These are phyloP conservation scores for Verbena officinalis DNA, from an alignment of 257 asterid genomes.

Conservation along the genomic window DNA sequence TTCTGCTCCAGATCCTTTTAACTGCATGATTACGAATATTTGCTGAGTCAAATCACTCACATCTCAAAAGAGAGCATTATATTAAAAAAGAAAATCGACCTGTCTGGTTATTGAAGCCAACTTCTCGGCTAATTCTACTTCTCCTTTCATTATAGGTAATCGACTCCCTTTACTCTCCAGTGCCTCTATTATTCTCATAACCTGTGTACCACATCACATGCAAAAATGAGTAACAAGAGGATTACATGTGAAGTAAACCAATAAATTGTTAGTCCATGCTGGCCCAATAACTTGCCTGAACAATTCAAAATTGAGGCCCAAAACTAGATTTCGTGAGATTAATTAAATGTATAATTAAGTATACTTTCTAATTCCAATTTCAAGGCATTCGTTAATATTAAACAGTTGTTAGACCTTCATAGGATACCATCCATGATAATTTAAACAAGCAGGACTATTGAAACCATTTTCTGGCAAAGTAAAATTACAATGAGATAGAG, in stretches of 20 bases:
- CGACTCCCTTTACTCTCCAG: conserved; percentile 87
- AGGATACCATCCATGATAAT: conserved; percentile 11
- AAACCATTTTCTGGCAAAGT: background rate
- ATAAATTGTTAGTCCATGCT: conserved; percentile 13
- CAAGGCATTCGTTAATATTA: conserved; percentile 13
- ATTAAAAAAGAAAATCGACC: conserved; percentile 42
- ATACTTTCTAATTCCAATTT: background rate
- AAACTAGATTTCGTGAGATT: conserved; percentile 5
- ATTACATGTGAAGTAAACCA: background rate
- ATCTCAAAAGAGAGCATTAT: conserved; percentile 30
- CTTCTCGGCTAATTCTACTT: conserved; percentile 96
- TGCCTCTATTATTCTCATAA: conserved; percentile 89
- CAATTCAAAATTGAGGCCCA: background rate
- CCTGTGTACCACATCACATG: conserved; percentile 43
- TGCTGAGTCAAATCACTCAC: conserved; percentile 26
- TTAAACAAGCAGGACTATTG: conserved; percentile 11
- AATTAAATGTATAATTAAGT: conserved; percentile 1
- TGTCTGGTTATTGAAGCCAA: conserved; percentile 78
- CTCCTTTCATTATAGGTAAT: conserved; percentile 86
- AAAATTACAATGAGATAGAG: conserved; percentile 13
- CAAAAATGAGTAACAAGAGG: conserved; percentile 17
- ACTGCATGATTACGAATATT: conserved; percentile 44
- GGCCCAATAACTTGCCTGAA: conserved; percentile 15
- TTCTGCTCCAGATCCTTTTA: conserved; percentile 96
- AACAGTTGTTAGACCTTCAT: background rate